Evolutionary conservation across 768 basidiomycete species (phyloP).

Genomic region (Xerocomellus intermedius): DNA sequence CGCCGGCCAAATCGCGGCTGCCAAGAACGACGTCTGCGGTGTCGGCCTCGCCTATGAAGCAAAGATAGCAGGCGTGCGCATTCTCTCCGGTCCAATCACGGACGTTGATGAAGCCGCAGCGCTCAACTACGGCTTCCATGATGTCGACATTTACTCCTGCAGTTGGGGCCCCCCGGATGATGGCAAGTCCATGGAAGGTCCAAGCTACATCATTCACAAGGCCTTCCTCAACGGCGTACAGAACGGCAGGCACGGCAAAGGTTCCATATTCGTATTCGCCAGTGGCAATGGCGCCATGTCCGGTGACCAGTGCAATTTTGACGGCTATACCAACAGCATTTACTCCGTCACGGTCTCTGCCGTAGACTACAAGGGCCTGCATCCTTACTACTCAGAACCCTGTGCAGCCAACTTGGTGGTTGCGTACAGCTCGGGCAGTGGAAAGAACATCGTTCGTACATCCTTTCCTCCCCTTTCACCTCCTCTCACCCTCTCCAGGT

Average conservation of each 20-base stretch:
- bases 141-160: conserved; percentile 88
- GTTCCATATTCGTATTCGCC: conserved; percentile 94
- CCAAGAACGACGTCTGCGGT: conserved; percentile 90
- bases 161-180: conserved; percentile 99
- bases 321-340: conserved; percentile 98
- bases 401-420: conserved; percentile 98
- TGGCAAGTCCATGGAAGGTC: conserved; percentile 92
- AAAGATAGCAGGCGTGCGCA: conserved; percentile 91
- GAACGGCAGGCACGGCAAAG: conserved; percentile 85
- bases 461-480: neutral
- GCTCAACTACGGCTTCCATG: conserved; percentile 91
- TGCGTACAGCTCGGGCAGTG: conserved; percentile 92
- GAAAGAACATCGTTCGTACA: conserved; percentile 82
- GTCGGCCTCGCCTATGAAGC: conserved; percentile 91
- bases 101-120: conserved; percentile 95
- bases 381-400: conserved; percentile 96
- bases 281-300: conserved; percentile 91
- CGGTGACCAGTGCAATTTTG: conserved; percentile 98
- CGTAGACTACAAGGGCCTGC: conserved; percentile 87
- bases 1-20: conserved; percentile 94
- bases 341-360: conserved; percentile 97
- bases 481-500: conserved; percentile 51
- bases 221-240: conserved; percentile 93
- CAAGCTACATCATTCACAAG: conserved; percentile 86
- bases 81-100: conserved; percentile 91